Evolutionary conservation across 2,329 filamentous ascomycete species (phyloP).

Genomic region (Teratosphaeriaceae sp.): DNA sequence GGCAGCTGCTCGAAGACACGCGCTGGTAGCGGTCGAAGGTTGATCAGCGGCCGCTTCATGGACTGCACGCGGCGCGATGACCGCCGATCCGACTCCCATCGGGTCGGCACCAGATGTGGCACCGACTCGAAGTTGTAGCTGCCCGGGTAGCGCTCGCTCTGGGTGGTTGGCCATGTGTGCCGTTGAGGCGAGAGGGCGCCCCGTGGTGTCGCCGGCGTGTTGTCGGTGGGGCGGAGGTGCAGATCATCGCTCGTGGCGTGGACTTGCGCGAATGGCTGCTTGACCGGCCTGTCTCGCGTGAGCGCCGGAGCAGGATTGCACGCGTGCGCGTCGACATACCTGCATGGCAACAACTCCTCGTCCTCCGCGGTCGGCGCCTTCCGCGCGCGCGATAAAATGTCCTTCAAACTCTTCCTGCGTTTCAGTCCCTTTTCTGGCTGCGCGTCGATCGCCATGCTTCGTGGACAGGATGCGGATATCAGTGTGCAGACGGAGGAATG

Average conservation of each 20-base stretch:
- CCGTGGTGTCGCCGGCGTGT: slow-evolving; percentile 4
- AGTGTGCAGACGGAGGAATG: no score
- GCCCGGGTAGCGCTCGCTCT: slow-evolving; percentile 5
- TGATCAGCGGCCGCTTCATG: slow-evolving; percentile 1
- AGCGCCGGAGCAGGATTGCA: background rate
- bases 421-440: slow-evolving; percentile 1
- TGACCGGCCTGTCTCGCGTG: slow-evolving; percentile 13
- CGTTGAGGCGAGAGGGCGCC: slow-evolving; percentile 3
- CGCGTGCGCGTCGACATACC: slow-evolving; percentile 8
- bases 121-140: slow-evolving; percentile 11
- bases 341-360: slow-evolving; percentile 14
- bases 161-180: slow-evolving; percentile 15
- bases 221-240: slow-evolving; percentile 6
- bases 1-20: slow-evolving; percentile 44
- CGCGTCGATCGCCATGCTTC: background rate
- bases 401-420: slow-evolving; percentile 10
- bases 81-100: slow-evolving; percentile 32
- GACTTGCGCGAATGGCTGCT: slow-evolving; percentile 17
- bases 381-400: background rate
- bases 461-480: no score
- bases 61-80: slow-evolving; percentile 13
- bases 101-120: slow-evolving; percentile 28
- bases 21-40: slow-evolving; percentile 17
- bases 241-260: slow-evolving; percentile 21
- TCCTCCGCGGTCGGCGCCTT: slow-evolving; percentile 7